A percentile compares a stretch with the other conserved stretches of the same genome.
Conservation (phyloP, 352 stramenopile genomes). For the Phytophthora colocasiae region DNA sequence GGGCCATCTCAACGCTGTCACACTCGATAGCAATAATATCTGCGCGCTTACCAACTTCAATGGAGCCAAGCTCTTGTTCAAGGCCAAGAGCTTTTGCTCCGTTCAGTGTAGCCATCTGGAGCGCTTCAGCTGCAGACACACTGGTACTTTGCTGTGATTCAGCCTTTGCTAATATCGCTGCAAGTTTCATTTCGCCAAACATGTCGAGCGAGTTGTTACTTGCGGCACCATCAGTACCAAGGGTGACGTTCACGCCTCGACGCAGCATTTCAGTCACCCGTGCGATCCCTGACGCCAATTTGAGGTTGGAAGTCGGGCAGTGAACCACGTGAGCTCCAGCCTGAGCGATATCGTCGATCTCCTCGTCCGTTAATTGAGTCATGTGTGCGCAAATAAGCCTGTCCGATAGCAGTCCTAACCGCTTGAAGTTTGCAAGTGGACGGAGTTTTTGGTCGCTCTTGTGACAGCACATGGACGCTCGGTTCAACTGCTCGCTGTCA, state of each 20-base stretch:
- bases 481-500: conserved; percentile 73
- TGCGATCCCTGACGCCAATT: conserved; percentile 88
- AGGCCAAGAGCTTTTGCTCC: conserved; percentile 86
- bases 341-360: conserved; percentile 74
- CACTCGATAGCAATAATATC: conserved; percentile 85
- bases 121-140: conserved; percentile 58
- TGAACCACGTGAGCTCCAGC: conserved; percentile 78
- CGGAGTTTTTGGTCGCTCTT: conserved; percentile 74
- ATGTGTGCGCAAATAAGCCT: conserved; percentile 80
- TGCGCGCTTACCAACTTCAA: conserved; percentile 86
- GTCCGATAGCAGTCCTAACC: conserved; percentile 74
- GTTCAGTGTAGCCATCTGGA: conserved; percentile 92
- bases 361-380: conserved; percentile 83
- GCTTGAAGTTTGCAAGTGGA: conserved; percentile 83
- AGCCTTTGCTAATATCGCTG: conserved; percentile 82
- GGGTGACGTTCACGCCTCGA: conserved; percentile 84
- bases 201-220: conserved; percentile 93
- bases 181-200: conserved; percentile 90
- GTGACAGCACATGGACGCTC: conserved; percentile 82
- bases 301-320: conserved; percentile 92
- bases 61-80: conserved; percentile 79
- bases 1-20: conserved; percentile 86
- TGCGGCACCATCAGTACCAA: conserved; percentile 87
- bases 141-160: conserved; percentile 66
- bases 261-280: conserved; percentile 76